Evolutionary conservation across 257 asterid genomes (phyloP), one percentile per base, ranked within the genome.

Genomic region (Mentha longifolia): DNA sequence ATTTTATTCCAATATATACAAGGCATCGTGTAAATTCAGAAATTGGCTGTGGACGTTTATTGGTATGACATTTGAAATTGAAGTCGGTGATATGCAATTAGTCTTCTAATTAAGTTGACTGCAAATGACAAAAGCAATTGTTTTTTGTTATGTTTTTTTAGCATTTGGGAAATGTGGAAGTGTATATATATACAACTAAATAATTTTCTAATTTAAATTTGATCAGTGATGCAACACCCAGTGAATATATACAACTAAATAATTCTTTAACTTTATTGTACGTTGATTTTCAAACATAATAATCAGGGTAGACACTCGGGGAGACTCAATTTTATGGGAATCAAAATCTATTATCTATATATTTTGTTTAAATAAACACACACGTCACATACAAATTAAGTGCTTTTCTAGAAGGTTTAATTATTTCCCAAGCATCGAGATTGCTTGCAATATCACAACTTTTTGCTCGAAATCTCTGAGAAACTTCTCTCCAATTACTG

Each of bases 401-500:
- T 25, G 19, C 9, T 52, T 9, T 57, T 35, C 62, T 19, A 10
- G 49, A 41, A 22, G 1, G 28, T 12, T 30, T 42, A 35, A 35
- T 35, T 35, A n/a, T 22, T 20, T 16, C 3, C 39, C 65, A 51
- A 0, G 19, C 5, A 51, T 51, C 13, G 58, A 19, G 30, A 3
- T 19, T 52, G 9, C 56, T 52, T 35, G 30, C 20, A 10, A 17
- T n/a, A 46, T 37, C 59, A 25, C 30, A 22, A 46, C 15, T 20
- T 57, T 17, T n/a, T 74, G 54, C 8, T 2, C 16, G 56, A 37
- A 62, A 43, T 31, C 15, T 61, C 70, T 61, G 4, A 43, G 57
- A 72, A 63, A 56, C 10, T 72, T 22, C 71, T 12, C 16, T 12
- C 3, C n/a, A 47, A 1, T 46, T 37, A 56, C 35, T 73, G 10